Conservation (phyloP, 2,329 filamentous ascomycete genomes). For the Teratosphaeria gauchensis region DNA sequence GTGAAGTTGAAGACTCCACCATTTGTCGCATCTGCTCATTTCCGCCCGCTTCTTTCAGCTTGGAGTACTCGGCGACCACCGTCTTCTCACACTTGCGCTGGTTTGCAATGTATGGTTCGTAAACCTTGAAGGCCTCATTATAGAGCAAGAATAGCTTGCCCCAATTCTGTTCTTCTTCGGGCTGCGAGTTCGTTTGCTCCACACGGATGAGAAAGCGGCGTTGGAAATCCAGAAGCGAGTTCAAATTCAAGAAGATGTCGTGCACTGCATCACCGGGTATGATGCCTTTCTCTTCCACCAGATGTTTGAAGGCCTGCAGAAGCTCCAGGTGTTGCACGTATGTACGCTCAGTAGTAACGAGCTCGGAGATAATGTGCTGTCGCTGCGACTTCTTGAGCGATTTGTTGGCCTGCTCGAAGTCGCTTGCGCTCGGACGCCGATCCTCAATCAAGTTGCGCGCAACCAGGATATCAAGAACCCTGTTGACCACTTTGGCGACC, state of each 20-base stretch:
- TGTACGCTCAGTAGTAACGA: constrained; percentile 91
- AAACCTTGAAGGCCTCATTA: constrained; percentile 81
- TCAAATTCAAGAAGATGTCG: constrained; percentile 93
- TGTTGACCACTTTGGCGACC: constrained; percentile 86
- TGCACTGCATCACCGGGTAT: constrained; percentile 85
- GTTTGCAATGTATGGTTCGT: constrained; percentile 95
- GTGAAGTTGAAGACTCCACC: constrained; percentile 73
- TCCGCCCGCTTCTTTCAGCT: constrained; percentile 65
- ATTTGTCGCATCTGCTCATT: constrained; percentile 55
- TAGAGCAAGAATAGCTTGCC: constrained; percentile 81
- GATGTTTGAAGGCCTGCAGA: constrained; percentile 81
- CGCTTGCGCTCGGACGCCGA: constrained; percentile 45
- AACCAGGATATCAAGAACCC: constrained; percentile 78
- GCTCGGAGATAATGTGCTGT: constrained; percentile 81
- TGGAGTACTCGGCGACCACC: constrained; percentile 79
- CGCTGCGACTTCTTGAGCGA: constrained; percentile 55
- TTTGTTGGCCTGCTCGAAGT: constrained; percentile 38
- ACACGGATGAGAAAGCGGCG: constrained; percentile 89
- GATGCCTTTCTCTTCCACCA: constrained; percentile 75
- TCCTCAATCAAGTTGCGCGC: constrained; percentile 61
- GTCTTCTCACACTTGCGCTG: constrained; percentile 80
- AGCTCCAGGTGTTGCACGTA: constrained; percentile 97
- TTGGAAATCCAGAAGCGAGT: constrained; percentile 89
- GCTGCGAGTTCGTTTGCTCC: constrained; percentile 84
- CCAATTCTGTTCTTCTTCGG: constrained; percentile 74